Evolutionary conservation across 495 filamentous ascomycete genomes (phyloP).

Genomic region (Platismatia glauca): DNA sequence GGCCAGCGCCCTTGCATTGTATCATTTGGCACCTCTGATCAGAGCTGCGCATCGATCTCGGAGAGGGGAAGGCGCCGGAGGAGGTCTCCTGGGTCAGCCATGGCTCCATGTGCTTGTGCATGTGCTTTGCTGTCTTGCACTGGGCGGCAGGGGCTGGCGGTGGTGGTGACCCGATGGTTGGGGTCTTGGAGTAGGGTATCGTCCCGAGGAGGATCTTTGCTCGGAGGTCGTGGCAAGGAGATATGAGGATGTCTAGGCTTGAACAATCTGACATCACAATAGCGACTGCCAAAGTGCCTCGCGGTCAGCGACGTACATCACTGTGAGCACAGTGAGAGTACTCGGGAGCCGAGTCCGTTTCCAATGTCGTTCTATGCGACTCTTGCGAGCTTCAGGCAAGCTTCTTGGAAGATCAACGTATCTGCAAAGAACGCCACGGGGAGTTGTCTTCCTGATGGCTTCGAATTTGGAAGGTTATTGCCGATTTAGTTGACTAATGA

Average conservation of each 20-base stretch:
- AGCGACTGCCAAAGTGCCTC: background rate
- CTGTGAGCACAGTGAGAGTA: background rate
- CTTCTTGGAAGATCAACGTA: background rate
- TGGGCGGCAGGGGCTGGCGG: background rate
- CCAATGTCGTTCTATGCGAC: background rate
- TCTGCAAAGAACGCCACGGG: background rate
- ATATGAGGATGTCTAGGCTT: background rate
- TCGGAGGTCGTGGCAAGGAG: background rate
- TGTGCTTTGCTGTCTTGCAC: conserved; percentile 3
- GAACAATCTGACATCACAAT: background rate
- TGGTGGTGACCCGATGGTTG: conserved; percentile 4
- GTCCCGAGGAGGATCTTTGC: background rate
- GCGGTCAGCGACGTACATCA: background rate
- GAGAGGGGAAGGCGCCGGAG: background rate
- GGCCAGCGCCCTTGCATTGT: conserved; percentile 28
- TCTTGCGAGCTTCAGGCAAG: background rate
- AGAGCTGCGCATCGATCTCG: conserved; percentile 21
- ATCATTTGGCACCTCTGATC: conserved; percentile 29
- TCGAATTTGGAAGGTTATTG: conserved; percentile 1
- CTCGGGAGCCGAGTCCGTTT: background rate
- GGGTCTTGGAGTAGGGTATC: background rate
- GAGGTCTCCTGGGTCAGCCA: conserved; percentile 3
- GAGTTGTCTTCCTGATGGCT: background rate
- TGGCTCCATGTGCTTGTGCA: conserved; percentile 18
- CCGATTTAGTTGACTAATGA: background rate